Evolutionary conservation across 2,329 filamentous ascomycete genomes (phyloP).

Genomic region (Ceratocystis colombiana): DNA sequence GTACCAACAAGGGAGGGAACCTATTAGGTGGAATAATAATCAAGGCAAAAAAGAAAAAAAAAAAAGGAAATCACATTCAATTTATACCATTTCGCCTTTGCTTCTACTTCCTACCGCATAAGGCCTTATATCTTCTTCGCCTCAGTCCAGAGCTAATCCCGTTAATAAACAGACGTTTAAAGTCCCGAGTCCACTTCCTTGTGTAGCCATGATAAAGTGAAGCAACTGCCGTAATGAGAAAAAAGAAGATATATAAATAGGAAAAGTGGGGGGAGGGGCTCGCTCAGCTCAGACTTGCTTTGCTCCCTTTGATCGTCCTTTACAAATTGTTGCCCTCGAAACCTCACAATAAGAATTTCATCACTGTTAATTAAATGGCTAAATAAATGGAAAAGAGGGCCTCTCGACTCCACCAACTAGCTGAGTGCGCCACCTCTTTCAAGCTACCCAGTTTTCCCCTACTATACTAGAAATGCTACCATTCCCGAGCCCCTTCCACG

Average conservation of each 20-base stretch:
- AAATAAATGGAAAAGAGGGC: no score
- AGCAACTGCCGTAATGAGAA: neutral
- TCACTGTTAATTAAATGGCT: no score
- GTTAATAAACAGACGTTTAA: slow-evolving; percentile 4
- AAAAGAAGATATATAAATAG: neutral
- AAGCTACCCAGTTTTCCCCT: neutral
- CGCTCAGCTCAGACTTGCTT: neutral
- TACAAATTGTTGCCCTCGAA: no score
- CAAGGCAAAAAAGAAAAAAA: slow-evolving; percentile 10
- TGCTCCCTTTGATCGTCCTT: no score
- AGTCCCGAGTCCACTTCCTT: neutral
- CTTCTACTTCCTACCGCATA: neutral
- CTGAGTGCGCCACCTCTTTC: neutral
- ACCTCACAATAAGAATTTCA: no score
- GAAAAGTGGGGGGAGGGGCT: neutral
- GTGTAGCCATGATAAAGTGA: slow-evolving; percentile 1
- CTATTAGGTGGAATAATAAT: no score
- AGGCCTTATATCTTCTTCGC: neutral
- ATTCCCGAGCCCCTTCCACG: slow-evolving; percentile 55
- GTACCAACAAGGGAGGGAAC: slow-evolving; percentile 4
- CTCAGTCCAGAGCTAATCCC: neutral
- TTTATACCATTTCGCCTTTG: no score
- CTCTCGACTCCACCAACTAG: no score
- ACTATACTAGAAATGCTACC: slow-evolving; percentile 29
- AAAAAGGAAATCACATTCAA: no score